These are phyloP conservation scores for Rusavskia elegans DNA, from an alignment of 495 filamentous ascomycete genomes.

Conservation along the genomic window DNA sequence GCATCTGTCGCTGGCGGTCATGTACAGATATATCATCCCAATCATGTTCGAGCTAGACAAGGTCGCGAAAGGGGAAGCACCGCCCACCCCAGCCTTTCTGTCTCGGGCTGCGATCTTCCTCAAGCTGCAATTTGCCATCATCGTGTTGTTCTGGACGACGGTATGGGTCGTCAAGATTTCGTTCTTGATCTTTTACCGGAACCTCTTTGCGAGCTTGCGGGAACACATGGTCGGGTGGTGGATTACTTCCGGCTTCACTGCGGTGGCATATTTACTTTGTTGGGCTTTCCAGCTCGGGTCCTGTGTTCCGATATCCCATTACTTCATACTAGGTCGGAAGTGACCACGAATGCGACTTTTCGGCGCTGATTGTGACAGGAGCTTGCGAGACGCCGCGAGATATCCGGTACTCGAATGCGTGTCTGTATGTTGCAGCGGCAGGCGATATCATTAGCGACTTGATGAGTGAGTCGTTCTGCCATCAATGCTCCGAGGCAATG, in stretches of 20 bases:
- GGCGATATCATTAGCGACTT: slow-evolving; percentile 30
- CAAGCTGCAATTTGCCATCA: slow-evolving; percentile 21
- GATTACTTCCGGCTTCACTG: slow-evolving; percentile 20
- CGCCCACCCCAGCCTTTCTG: neutral
- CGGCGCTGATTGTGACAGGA: slow-evolving; percentile 7
- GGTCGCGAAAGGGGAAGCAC: neutral
- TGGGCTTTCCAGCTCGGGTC: slow-evolving; percentile 18
- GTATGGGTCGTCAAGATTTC: slow-evolving; percentile 33
- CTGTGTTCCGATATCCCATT: slow-evolving; percentile 21
- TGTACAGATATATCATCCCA: slow-evolving; percentile 3
- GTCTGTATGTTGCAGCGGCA: slow-evolving; percentile 25
- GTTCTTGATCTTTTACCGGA: slow-evolving; percentile 27
- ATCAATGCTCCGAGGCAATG: neutral
- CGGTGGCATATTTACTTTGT: slow-evolving; percentile 22
- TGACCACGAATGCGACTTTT: too few species aligned
- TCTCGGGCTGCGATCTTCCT: slow-evolving; percentile 1
- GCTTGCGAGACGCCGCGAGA: slow-evolving; percentile 19
- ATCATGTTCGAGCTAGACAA: slow-evolving; percentile 7
- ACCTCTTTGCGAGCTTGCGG: slow-evolving; percentile 19
- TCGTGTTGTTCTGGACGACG: slow-evolving; percentile 26
- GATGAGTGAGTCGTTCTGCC: slow-evolving; percentile 17
- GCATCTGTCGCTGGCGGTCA: slow-evolving; percentile 1
- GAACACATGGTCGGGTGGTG: slow-evolving; percentile 22
- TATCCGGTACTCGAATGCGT: slow-evolving; percentile 19
- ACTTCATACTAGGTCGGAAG: slow-evolving; percentile 18